phyloP scores from a whole-genome alignment of 371 early-diverging fungal species.

The Mucor irregularis region DNA sequence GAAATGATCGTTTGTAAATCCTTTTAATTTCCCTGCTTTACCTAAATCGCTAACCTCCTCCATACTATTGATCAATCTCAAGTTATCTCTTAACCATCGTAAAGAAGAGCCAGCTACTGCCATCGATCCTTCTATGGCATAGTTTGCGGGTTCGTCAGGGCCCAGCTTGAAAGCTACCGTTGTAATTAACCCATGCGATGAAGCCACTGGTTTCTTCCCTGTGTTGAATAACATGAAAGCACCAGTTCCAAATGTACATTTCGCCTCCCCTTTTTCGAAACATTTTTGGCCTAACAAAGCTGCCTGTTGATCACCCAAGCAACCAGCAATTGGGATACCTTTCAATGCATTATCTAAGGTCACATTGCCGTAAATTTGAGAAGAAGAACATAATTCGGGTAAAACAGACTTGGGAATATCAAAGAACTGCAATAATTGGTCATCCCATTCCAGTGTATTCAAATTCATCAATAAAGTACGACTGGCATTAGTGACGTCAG shows the following conservation, averaged over 20 bases:
- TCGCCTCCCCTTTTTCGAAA: conserved; percentile 67
- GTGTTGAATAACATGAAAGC: conserved; percentile 97
- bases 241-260: conserved; percentile 97
- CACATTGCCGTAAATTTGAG: conserved; percentile 73
- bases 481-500: conserved; percentile 95
- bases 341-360: conserved; percentile 54
- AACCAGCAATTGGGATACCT: conserved; percentile 82
- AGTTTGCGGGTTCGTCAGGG: conserved; percentile 65
- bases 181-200: conserved; percentile 84
- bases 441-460: conserved; percentile 78
- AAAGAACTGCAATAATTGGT: conserved; percentile 61
- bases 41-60: conserved; percentile 68
- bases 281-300: conserved; percentile 95
- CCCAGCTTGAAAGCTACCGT: conserved; percentile 93
- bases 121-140: conserved; percentile 95
- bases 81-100: conserved; percentile 89
- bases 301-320: conserved; percentile 96
- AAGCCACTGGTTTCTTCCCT: conserved; percentile 74
- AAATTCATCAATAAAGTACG: conserved; percentile 95
- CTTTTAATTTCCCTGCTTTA: conserved; percentile 35
- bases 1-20: neutral
- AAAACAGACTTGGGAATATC: conserved; percentile 43
- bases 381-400: conserved; percentile 82
- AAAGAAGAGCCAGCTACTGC: conserved; percentile 95
- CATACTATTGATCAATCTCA: conserved; percentile 74